phyloP scores from a whole-genome alignment of 2,329 filamentous ascomycete genomes.

The Pseudopithomyces maydicus region DNA sequence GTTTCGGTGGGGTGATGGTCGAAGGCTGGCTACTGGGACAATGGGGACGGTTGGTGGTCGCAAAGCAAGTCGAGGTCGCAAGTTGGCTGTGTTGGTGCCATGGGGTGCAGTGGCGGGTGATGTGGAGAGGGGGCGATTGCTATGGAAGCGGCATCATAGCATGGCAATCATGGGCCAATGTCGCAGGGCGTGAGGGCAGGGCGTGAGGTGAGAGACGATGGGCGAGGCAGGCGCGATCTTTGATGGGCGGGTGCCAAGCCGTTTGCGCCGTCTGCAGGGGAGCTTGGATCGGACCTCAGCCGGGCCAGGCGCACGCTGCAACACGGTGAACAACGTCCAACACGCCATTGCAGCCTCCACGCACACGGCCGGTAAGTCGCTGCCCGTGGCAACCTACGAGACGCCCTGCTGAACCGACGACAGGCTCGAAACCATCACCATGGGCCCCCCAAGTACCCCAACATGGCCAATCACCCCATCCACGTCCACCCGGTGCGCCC shows the following conservation, averaged over 20 bases:
- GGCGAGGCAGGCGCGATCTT: slow-evolving; percentile 7
- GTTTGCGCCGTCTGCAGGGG: neutral
- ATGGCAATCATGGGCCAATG: neutral
- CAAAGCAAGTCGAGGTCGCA: no score
- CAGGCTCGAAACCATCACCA: slow-evolving; percentile 32
- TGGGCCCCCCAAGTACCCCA: slow-evolving; percentile 48
- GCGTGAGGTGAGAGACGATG: slow-evolving; percentile 23
- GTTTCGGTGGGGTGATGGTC: neutral
- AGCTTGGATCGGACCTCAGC: slow-evolving; percentile 14
- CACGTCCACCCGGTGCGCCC: slow-evolving; percentile 66
- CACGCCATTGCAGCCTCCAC: slow-evolving; percentile 36
- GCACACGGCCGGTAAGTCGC: slow-evolving; percentile 23
- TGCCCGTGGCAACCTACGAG: neutral
- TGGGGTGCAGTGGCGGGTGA: no score
- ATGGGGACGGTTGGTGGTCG: no score
- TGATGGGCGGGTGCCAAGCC: neutral
- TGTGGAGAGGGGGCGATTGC: no score
- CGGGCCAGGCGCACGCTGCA: slow-evolving; percentile 23
- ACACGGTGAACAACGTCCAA: slow-evolving; percentile 11
- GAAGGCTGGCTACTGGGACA: neutral
- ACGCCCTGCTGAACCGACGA: slow-evolving; percentile 9
- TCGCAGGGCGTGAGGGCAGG: slow-evolving; percentile 8
- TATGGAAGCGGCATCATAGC: no score
- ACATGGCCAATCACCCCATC: slow-evolving; percentile 55
- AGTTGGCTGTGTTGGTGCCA: no score